Evolutionary conservation across 306 rosid genomes (phyloP), one percentile per base, ranked within the genome.

Genomic region (Crataegus laevigata): DNA sequence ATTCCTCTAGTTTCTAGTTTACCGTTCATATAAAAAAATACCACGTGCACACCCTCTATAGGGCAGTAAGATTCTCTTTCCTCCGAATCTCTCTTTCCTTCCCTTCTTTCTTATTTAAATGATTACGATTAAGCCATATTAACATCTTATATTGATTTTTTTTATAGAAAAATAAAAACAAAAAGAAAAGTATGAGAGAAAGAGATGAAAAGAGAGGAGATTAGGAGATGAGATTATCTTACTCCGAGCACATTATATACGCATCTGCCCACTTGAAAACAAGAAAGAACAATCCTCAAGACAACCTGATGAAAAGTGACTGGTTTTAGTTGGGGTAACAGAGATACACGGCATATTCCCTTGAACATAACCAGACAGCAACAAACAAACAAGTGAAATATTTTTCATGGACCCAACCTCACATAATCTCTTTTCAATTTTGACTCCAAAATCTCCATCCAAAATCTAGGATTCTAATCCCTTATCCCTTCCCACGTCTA

Each of bases 401-500:
- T 66, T 29, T 43, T 21, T 26, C 59, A 79, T 79, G 76, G 75
- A 50, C 76, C 84, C 75, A 67, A 67, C 58, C 61, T 59, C 29
- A 64, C 69, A 42, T 42, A 22, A 30, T 70, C 51, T 34, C 57
- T 78, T 78, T 52, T 32, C 79, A 70, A 75, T 66, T 59, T 75
- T 69, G 17, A 54, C n/a, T 18, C 71, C 68, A 66, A 78, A 63
- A 64, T 79, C 77, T 64, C 66, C 78, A 84, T 86, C 91, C 73
- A 73, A 66, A 82, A 77, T 90, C 78, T 89, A 59, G 90, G 93
- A 91, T 89, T 89, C 91, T 69, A 71, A 79, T 65, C 50, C 54
- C 24, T 57, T 52, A 68, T 62, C 62, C 38, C 63, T 11, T 62
- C 62, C 30, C 21, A 78, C 70, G 28, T 4, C 59, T 12, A 72